Conservation (phyloP, 495 filamentous ascomycete genomes). For the Aspergillus hancockii region DNA sequence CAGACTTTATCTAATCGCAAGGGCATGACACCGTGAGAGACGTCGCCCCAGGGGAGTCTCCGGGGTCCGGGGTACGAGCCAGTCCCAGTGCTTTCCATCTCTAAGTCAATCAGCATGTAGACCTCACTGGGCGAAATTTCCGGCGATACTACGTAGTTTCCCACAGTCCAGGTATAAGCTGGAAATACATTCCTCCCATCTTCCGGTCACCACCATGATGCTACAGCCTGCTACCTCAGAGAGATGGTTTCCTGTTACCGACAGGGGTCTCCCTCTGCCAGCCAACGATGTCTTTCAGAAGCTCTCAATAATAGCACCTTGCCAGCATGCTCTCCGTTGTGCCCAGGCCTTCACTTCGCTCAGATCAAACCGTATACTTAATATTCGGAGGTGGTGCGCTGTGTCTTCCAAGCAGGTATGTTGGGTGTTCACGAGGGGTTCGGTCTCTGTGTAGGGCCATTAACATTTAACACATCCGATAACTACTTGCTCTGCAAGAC, state of each 20-base stretch:
- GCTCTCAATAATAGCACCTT: slow-evolving; percentile 3
- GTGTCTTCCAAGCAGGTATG: slow-evolving; percentile 5
- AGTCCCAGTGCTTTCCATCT: no score
- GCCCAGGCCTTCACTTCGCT: slow-evolving; percentile 11
- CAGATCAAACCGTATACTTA: slow-evolving; percentile 5
- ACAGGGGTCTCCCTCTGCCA: slow-evolving; percentile 6
- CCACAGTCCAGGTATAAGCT: no score
- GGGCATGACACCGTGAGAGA: no score
- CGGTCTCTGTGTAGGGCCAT: slow-evolving; percentile 11
- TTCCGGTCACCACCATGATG: no score
- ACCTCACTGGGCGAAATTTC: no score
- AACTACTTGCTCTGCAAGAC: slow-evolving; percentile 6
- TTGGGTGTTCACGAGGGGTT: neutral
- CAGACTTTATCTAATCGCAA: no score
- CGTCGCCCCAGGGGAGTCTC: no score
- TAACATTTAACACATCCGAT: slow-evolving; percentile 13
- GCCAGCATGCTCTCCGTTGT: slow-evolving; percentile 5
- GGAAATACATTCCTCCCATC: no score
- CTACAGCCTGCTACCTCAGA: no score
- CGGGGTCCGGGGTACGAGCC: no score
- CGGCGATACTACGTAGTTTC: no score
- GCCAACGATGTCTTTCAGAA: slow-evolving; percentile 10
- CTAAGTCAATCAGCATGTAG: no score
- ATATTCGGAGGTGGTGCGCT: slow-evolving; percentile 6
- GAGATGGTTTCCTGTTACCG: neutral